Evolutionary conservation across 2,329 filamentous ascomycete genomes (phyloP).

Genomic region (Fusarium anguioides): DNA sequence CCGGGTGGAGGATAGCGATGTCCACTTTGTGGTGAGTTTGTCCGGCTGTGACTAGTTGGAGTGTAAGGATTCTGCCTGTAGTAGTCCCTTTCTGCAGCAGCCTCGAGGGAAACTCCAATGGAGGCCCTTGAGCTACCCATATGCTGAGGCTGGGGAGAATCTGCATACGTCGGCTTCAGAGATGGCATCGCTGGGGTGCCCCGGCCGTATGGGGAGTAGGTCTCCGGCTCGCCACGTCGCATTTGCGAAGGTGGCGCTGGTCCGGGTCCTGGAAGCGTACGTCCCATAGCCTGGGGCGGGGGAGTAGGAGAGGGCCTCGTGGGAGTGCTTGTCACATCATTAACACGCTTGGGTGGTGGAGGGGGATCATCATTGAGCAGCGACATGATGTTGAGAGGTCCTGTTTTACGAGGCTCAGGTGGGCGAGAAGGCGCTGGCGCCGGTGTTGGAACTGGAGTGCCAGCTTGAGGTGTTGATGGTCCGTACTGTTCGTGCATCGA

Average conservation of each 20-base stretch:
- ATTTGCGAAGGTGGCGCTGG: slow-evolving; percentile 55
- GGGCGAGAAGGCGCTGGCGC: slow-evolving; percentile 54
- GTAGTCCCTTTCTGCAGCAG: slow-evolving; percentile 59
- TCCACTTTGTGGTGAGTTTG: slow-evolving; percentile 60
- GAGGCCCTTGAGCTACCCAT: slow-evolving; percentile 58
- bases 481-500: slow-evolving; percentile 48
- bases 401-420: slow-evolving; percentile 67
- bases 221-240: slow-evolving; percentile 61
- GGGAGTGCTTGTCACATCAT: slow-evolving; percentile 56
- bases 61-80: slow-evolving; percentile 56
- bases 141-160: slow-evolving; percentile 63
- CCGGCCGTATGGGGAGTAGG: slow-evolving; percentile 59
- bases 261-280: slow-evolving; percentile 50
- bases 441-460: slow-evolving; percentile 48
- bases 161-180: slow-evolving; percentile 63
- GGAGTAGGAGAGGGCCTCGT: slow-evolving; percentile 61
- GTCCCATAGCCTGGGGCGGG: slow-evolving; percentile 60
- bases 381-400: slow-evolving; percentile 71
- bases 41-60: slow-evolving; percentile 50
- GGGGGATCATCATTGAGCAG: slow-evolving; percentile 70
- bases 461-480: slow-evolving; percentile 44
- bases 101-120: slow-evolving; percentile 54
- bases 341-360: slow-evolving; percentile 63
- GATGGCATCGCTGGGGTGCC: slow-evolving; percentile 63
- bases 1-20: slow-evolving; percentile 59